Base-by-base conservation (phyloP, 2,329 filamentous ascomycete genomes). In the Leptosphaerulina australis region DNA sequence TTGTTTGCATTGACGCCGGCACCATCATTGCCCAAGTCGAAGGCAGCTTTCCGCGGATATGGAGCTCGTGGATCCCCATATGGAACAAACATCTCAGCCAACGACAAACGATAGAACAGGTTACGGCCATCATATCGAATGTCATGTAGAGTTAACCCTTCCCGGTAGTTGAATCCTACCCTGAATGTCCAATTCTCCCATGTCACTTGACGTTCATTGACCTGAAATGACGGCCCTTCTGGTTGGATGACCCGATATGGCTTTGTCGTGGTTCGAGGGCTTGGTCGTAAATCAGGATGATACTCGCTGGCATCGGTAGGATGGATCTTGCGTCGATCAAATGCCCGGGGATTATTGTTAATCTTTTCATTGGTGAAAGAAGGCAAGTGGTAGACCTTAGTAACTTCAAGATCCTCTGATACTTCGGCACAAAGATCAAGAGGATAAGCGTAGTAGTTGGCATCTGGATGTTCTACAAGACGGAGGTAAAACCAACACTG, bases 401-500 rank as follows among this genome's bases (percentile, higher is more conserved):
- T 77, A 3, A 83, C 77, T 21, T 77, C 58, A 3, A 83, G 69
- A 2, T 77, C 65, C 53, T 80, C 75, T 6, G 79, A 79, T 37
- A 80, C 74, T 59, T 83, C 80, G 6, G 79, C 77, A 35, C 75
- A 77, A 17, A 84, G 71, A 44, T 82, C 77, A 7, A 84, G 72
- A 0, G 82, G 82, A 45, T 83, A 83, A 3, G 81, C 81, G 57
- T 84, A 84, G 64, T 80, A 79, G 58, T 84, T 84, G 25, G 80
- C 76, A 46, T 83, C 79, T 0, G 66, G 62, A 24, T 80, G 71
- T 0, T 73, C 64, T 0, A 69, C 44, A 60, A 31, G 72, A 48
- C 74, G 72, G 44, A 72, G 60, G 43, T 74, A 74, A 34, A 74
- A 71, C 63, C 68, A 75, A 48, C 71, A 75, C 70, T 74, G 11